Conservation (phyloP, 1,139 yeast genomes). For the Diutina sp. region DNA sequence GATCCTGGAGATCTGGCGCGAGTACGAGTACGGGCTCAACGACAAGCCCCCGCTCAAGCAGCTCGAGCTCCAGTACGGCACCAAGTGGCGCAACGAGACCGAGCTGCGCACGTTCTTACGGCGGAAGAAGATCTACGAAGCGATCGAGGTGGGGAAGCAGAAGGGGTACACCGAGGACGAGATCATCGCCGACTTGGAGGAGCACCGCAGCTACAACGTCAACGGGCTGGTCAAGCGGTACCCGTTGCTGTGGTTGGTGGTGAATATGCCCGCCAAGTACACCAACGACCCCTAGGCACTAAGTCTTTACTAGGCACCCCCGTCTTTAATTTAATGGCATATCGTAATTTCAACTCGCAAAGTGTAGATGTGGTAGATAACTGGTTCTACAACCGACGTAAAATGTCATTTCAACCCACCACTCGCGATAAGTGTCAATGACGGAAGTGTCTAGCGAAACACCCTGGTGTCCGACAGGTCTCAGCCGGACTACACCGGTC, state of each 20-base stretch:
- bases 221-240: slow-evolving; percentile 21
- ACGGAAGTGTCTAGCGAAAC: too few relatives aligned
- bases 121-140: slow-evolving; percentile 25
- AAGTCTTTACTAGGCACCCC: too few relatives aligned
- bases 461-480: too few relatives aligned
- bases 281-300: not conserved
- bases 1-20: slow-evolving; percentile 28
- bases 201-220: slow-evolving; percentile 4
- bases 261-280: slow-evolving; percentile 22
- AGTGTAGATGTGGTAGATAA: too few relatives aligned
- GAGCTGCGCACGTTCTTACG: slow-evolving; percentile 26
- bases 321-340: not conserved
- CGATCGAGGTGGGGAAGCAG: slow-evolving; percentile 22
- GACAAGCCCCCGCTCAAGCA: slow-evolving; percentile 1
- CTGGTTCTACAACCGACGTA: too few relatives aligned
- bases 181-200: slow-evolving; percentile 22
- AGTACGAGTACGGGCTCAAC: slow-evolving; percentile 14
- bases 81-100: slow-evolving; percentile 2
- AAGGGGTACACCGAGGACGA: slow-evolving; percentile 21
- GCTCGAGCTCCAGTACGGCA: not conserved
- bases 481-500: too few relatives aligned
- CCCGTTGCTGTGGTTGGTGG: slow-evolving; percentile 25
- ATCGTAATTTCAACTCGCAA: too few relatives aligned
- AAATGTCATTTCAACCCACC: too few relatives aligned
- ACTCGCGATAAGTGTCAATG: too few relatives aligned